Evolutionary conservation across 1,139 yeast species (phyloP).

Genomic region (Candida sp.): DNA sequence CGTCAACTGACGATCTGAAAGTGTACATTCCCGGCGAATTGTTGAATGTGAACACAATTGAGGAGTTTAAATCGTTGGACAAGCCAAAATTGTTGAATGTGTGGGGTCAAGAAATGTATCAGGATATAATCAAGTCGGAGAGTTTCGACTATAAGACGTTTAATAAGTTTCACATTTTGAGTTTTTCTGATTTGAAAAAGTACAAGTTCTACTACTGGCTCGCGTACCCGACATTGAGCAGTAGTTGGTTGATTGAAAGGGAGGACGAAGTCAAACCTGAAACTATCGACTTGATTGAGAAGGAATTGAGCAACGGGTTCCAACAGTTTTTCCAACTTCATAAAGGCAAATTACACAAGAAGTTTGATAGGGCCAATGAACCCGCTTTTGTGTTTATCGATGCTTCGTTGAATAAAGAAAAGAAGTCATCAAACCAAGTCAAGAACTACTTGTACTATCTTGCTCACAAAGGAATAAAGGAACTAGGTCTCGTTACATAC

Average conservation of each 20-base stretch:
- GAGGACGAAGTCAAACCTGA: constrained; percentile 7
- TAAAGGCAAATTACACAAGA: constrained; percentile 9
- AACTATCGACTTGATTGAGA: constrained; percentile 3
- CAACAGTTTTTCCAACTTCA: constrained; percentile 19
- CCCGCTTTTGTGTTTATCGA: constrained; percentile 61
- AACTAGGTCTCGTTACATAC: constrained; percentile 44
- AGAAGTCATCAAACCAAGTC: constrained; percentile 62
- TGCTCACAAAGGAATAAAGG: constrained; percentile 37
- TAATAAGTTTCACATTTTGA: constrained; percentile 58
- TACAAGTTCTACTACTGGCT: constrained; percentile 92
- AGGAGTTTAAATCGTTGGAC: constrained; percentile 74
- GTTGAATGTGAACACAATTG: constrained; percentile 79
- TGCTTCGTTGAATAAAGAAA: constrained; percentile 48
- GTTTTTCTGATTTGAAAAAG: constrained; percentile 89
- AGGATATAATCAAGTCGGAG: constrained; percentile 14
- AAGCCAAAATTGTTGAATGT: constrained; percentile 58
- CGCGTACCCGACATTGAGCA: constrained; percentile 69
- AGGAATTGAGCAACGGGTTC: constrained; percentile 3
- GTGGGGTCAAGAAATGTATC: constrained; percentile 40
- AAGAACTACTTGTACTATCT: constrained; percentile 70
- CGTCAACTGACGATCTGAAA: constrained; percentile 14
- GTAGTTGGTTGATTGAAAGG: constrained; percentile 39
- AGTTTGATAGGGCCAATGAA: not conserved
- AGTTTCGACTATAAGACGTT: constrained; percentile 15
- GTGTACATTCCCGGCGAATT: constrained; percentile 30